phyloP scores from a whole-genome alignment of 2,329 filamentous ascomycete species.

The Cercospora sp. region DNA sequence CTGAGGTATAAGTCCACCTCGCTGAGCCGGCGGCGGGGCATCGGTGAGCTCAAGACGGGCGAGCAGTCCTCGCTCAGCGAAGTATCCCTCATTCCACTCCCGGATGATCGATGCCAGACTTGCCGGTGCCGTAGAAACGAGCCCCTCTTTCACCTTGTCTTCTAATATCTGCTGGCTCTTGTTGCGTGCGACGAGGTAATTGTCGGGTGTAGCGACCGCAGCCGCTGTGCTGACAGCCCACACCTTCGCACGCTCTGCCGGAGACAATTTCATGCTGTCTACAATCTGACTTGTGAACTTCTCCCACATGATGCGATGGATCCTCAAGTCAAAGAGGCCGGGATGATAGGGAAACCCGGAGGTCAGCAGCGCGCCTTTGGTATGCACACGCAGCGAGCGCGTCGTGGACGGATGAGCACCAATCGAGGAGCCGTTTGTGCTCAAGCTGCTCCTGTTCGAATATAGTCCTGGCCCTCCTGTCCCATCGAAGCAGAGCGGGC shows the following conservation, averaged over 20 bases:
- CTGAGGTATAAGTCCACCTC: conserved; percentile 21
- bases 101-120: conserved; percentile 26
- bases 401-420: conserved; percentile 2
- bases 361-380: conserved; percentile 27
- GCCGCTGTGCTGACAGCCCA: conserved; percentile 25
- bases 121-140: conserved; percentile 21
- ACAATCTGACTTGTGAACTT: conserved; percentile 28
- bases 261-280: conserved; percentile 22
- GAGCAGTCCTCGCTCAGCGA: conserved; percentile 26
- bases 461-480: background rate
- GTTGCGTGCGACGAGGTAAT: conserved; percentile 17
- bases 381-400: conserved; percentile 22
- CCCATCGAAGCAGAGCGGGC: background rate
- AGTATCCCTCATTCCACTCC: conserved; percentile 32
- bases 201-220: conserved; percentile 14
- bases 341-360: conserved; percentile 31
- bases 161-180: conserved; percentile 26
- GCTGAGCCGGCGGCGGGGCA: conserved; percentile 19
- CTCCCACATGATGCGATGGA: conserved; percentile 30
- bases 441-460: conserved; percentile 9
- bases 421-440: background rate
- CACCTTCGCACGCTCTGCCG: conserved; percentile 27
- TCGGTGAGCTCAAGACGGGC: conserved; percentile 29
- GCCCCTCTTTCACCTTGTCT: conserved; percentile 27
- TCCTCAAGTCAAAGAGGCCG: conserved; percentile 28